These are phyloP conservation scores for Clavispora santaluciae DNA, from an alignment of 805 yeast species.

Conservation along the genomic window DNA sequence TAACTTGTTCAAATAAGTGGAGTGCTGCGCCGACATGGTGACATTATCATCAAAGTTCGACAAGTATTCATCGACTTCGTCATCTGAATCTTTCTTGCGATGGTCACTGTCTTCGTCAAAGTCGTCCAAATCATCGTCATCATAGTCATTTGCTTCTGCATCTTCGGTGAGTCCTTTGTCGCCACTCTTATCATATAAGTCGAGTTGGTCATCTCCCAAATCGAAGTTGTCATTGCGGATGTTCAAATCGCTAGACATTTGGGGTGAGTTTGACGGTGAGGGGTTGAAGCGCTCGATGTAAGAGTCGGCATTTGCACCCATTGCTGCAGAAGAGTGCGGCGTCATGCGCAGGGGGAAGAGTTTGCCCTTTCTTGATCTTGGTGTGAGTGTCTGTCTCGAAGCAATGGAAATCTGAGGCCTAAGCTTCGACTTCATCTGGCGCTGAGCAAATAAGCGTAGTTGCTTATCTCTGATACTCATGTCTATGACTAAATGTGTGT, in stretches of 20 bases:
- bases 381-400: constrained; percentile 29
- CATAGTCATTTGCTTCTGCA: constrained; percentile 16
- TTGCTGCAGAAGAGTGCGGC: constrained; percentile 7
- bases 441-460: constrained; percentile 31
- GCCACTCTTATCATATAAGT: constrained; percentile 21
- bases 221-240: constrained; percentile 29
- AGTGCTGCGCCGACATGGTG: constrained; percentile 5
- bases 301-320: constrained; percentile 4
- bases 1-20: constrained; percentile 22
- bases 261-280: constrained; percentile 38
- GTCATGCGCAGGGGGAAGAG: constrained; percentile 7
- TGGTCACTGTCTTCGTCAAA: constrained; percentile 17
- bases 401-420: constrained; percentile 26
- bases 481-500: constrained; percentile 68
- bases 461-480: constrained; percentile 46
- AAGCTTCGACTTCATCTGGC: constrained; percentile 29
- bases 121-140: constrained; percentile 26
- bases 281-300: constrained; percentile 24
- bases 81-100: constrained; percentile 19
- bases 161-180: constrained; percentile 19
- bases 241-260: constrained; percentile 30
- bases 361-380: constrained; percentile 27
- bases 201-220: constrained; percentile 32
- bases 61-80: constrained; percentile 20
- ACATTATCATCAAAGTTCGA: constrained; percentile 11